Base-by-base conservation (phyloP, 805 yeast species). In the Cyberlindnera euphorbiiphila region DNA sequence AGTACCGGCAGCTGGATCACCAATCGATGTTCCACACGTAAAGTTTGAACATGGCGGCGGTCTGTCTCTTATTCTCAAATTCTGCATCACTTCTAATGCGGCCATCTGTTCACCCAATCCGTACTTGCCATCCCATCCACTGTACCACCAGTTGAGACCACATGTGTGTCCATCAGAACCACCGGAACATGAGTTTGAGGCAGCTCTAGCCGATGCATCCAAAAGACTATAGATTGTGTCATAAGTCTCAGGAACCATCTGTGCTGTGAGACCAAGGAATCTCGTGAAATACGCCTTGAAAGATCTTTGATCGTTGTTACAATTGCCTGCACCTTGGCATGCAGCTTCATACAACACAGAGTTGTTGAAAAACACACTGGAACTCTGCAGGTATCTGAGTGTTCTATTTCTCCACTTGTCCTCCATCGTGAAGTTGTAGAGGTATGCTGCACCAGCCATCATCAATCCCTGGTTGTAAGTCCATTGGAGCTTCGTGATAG, bases 71-170 rank as follows among this genome's bases (percentile, higher is more conserved):
- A 59, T 51, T 45, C 59, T 51, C 28, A 68, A 49, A 29, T 64
- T 68, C 31, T 61, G 66, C 53, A 73, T 66, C 3, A 61, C 66
- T 51, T 85, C 95, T 35, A 85, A 62, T 0, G 94, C 94, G 24
- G 76, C 64, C 71, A 84, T 80, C 60, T 86, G 95, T 60, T 87
- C 94, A 34, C 95, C 95, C 26, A 86, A 69, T 1, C 95, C 95
- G 50, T 74, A 85, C 39, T 51, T 55, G 1, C 72, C 76, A 58
- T 85, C 95, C 76, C 82, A 83, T 5, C 72, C 66, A 25, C 61
- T 62, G 12, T 50, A 42, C 11, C 71, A 57, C 96, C 96, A 86
- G 58, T 80, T 66, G 37, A 71, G 59, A 31, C 95, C 95, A 64
- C 96, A 87, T 0, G 95, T 86, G 48, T 80, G 78, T 9, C 83